Evolutionary conservation across 495 filamentous ascomycete species (phyloP), one percentile per base, ranked within the genome.

Genomic region (Hypoxylon intermedium): DNA sequence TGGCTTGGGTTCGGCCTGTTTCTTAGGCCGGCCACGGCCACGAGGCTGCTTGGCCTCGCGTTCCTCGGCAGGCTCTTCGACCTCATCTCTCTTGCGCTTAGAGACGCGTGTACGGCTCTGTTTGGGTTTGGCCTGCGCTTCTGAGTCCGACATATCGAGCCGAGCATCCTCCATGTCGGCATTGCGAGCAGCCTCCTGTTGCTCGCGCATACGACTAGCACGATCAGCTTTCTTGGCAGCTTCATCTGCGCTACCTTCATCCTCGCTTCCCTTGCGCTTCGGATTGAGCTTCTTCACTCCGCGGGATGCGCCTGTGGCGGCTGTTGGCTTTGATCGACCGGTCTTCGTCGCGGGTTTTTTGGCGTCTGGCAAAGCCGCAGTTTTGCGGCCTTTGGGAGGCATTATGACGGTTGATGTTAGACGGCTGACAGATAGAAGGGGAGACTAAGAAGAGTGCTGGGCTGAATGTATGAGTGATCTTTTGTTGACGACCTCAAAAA

Each of bases 41-140:
- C 55, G 45, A 13, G 37, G 26, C 18, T 72, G 72, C 48, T 72
- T 72, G 18, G 64, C 31, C 37, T 54, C 44, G 12, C 65, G 36
- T 36, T 4, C 43, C 6, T 51, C 20, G 1, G 43, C 40, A 9
- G 21, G 30, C 20, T 44, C 28, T 5, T 43, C 56, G 2, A 54
- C 58, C 9, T 54, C 67, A 2, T 57, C 34, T 26, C 63, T 58
- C 60, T 71, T 71, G 26, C 67, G 67, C 40, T 66, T 72, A 9
- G 36, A 34, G n/a, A n/a, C n/a, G n/a, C n/a, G n/a, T n/a, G n/a
- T n/a, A n/a, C n/a, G n/a, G n/a, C n/a, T n/a, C n/a, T n/a, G n/a
- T n/a, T n/a, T n/a, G n/a, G n/a, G n/a, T n/a, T n/a, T n/a, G n/a
- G n/a, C n/a, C n/a, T n/a, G n/a, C n/a, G n/a, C n/a, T 43, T 58